Base-by-base conservation (phyloP, 441 rosid genomes). In the Oxalis stricta region DNA sequence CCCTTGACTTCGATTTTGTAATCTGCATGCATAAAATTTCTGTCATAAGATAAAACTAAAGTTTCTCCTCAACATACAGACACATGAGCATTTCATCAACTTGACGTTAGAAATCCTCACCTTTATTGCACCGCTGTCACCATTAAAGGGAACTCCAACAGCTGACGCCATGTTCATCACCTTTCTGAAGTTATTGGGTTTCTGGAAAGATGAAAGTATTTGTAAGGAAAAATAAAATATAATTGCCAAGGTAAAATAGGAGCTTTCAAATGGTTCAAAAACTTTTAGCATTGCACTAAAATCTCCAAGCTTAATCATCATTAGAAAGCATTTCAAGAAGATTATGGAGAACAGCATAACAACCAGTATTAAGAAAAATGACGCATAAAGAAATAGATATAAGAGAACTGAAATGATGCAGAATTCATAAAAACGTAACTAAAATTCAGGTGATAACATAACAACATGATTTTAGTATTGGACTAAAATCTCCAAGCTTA, bases 361-460 rank as follows among this genome's bases (percentile, higher is more conserved):
- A 20, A 28, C 44, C 14, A 17, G 38, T n/a, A 18, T 17, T 37
- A 39, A 30, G 44, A 34, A 56, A 23, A n/a, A 14, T 16, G 30
- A n/a, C n/a, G n/a, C n/a, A 52, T 30, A 30, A 46, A 14, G 34
- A 43, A 37, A 18, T 26, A 18, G 23, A 40, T 22, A 36, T n/a
- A 37, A 37, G 35, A 41, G 5, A 31, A 20, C 8, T 39, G 23
- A 29, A 13, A 14, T 29, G 36, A 38, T 31, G 24, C 26, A 51
- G 56, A 39, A 40, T 33, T 47, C 60, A 38, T 65, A 60, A 56
- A 60, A 30, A 92, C 95, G 95, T 76, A 69, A 45, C 71, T 44
- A 63, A 82, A 92, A 60, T 84, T 82, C 38, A 72, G 79, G 68
- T 92, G 96, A 64, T 92, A 92, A n/a, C n/a, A n/a, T n/a, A n/a